Evolutionary conservation across 345 rosid species (phyloP), one percentile per base, ranked within the genome.

Genomic region (Syzygium grande): DNA sequence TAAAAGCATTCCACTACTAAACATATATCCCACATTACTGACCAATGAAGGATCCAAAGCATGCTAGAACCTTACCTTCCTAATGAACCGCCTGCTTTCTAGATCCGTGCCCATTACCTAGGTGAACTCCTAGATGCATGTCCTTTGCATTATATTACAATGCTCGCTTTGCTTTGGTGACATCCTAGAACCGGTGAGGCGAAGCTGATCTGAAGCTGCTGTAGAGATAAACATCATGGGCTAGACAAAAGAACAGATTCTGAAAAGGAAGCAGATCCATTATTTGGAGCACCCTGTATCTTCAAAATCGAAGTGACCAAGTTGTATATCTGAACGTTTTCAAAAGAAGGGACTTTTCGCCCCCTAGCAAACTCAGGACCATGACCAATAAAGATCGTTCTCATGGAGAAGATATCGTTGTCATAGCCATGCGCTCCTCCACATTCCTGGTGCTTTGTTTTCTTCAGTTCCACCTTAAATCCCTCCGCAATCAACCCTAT

Each of bases 401-500:
- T 96, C 99, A 96, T 97, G 21, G 99, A 97, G 92, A 97, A 97
- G 89, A 96, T 22, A 4, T 94, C 95, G 88, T 95, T 96, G 88
- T 97, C 99, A 90, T 97, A 97, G 12, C 99, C 99, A 34, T 97
- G 99, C 17, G 96, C 93, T 87, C 99, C 99, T 53, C 98, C 98
- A 68, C 99, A 97, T 80, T 97, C 99, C 80, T 93, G 91, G 11
- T 59, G 89, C 46, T 89, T 86, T 30, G 90, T 92, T 77, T 90
- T 89, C 92, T 91, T 94, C 92, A 91, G 96, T 90, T 94, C 98
- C 86, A 97, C 98, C 93, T 92, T 95, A 88, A 85, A 96, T 1
- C 98, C 97, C 87, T 97, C 99, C 19, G 92, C 98, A 0, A 95
- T 56, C 87, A 96, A 80, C 84, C 99, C 99, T 51, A 97, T 91